Conservation (phyloP, 2,329 filamentous ascomycete species). For the Colletotrichum orbiculare region DNA sequence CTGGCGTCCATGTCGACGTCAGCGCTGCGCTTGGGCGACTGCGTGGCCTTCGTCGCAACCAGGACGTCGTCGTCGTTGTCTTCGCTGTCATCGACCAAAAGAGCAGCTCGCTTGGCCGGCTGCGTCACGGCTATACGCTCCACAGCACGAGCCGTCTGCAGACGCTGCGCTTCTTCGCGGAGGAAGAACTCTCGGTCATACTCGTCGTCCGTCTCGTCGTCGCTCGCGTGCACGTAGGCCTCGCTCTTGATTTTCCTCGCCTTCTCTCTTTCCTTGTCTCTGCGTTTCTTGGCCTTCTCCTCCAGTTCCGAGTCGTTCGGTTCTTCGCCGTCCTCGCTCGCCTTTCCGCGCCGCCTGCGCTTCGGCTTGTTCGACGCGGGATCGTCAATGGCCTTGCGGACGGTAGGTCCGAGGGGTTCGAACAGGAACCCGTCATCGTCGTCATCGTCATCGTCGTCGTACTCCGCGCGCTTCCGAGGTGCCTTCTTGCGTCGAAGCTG, state of each 20-base stretch:
- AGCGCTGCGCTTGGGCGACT: slow-evolving; percentile 17
- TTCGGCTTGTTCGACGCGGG: slow-evolving; percentile 45
- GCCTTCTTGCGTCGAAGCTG: slow-evolving; percentile 79
- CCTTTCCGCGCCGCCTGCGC: slow-evolving; percentile 59
- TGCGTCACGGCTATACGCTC: slow-evolving; percentile 39
- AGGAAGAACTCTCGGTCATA: slow-evolving; percentile 80
- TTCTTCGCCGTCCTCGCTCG: slow-evolving; percentile 55
- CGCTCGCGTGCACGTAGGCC: slow-evolving; percentile 82
- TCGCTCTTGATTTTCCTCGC: slow-evolving; percentile 84
- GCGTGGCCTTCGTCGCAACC: slow-evolving; percentile 36
- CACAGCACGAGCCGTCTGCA: slow-evolving; percentile 52
- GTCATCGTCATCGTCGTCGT: slow-evolving; percentile 70
- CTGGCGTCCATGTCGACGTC: slow-evolving; percentile 44
- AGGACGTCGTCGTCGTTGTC: slow-evolving; percentile 38
- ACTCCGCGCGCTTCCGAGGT: slow-evolving; percentile 67
- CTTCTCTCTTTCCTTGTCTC: slow-evolving; percentile 80
- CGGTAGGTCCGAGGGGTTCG: slow-evolving; percentile 73
- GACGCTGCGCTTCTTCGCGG: slow-evolving; percentile 68
- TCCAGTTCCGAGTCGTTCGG: slow-evolving; percentile 72
- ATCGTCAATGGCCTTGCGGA: slow-evolving; percentile 62
- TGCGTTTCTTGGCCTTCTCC: slow-evolving; percentile 69
- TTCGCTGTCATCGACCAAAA: slow-evolving; percentile 41
- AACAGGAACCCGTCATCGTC: slow-evolving; percentile 71
- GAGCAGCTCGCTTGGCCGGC: slow-evolving; percentile 45
- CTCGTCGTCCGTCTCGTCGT: slow-evolving; percentile 89